Base-by-base conservation (phyloP, 495 filamentous ascomycete species). In the Talaromyces wortmannii region DNA sequence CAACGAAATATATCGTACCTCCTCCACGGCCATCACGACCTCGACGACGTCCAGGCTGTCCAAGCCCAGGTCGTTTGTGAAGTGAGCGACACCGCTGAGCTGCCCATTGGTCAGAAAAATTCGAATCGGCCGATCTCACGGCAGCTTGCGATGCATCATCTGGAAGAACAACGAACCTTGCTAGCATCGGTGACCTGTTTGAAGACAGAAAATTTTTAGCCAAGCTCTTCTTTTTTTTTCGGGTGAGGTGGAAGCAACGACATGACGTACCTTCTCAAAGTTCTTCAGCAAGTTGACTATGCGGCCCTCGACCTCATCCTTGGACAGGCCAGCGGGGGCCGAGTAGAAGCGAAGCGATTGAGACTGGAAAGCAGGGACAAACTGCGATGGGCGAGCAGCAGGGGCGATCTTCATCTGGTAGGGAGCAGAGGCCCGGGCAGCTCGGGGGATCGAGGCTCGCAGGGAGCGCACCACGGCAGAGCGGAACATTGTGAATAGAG, bases 1-100 rank as follows among this genome's bases (percentile, higher is more conserved):
- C 4, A 23, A 23, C 23, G 1, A 23, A 4, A 4, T 16, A 18
- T 57, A 63, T 52, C 83, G 61, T 78, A 96, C 92, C 88, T 98
- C 94, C 82, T 98, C 94, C 75, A 98, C 97, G 58, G 94, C 94
- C 94, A 98, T 98, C 57, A 98, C 95, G 61, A 98, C 92, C 80
- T 98, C 94, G 52, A 98, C 94, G 49, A 92, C 96, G 69, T 98
- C 94, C 70, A 98, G 79, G 78, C 89, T 95, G 78, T 98, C 94
- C 61, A 98, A 74, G 55, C 91, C 95, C 48, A 98, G 83, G 75
- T 98, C 94, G 66, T 96, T 97, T 53, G 90, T 76, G 73, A 98
- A 98, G 82, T 97, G 90, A 31, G 94, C 87, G 44, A 73, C 78
- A 46, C 79, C 76, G 60, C 81, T 89, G 62, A 97, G 85, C 94